Base-by-base conservation (phyloP, 345 rosid species). In the Salix purpurea region DNA sequence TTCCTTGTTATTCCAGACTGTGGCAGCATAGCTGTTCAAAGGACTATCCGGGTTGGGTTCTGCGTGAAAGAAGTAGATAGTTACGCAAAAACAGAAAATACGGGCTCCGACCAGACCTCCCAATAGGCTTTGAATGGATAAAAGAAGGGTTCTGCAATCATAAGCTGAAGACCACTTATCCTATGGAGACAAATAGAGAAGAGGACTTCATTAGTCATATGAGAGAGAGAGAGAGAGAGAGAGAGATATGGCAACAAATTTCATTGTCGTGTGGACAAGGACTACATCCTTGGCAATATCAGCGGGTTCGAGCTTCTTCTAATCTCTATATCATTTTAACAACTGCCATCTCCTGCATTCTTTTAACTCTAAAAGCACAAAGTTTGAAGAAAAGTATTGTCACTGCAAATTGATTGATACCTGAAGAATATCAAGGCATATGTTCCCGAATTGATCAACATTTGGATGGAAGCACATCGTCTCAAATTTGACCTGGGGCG, bases 361-460 rank as follows among this genome's bases (percentile, higher is more conserved):
- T 30, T 32, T 18, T 26, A 6, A 9, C 42, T 28, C 32, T 2
- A 30, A 0, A 30, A 28, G 68, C 39, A 30, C 39, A 65, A 30
- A 24, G 19, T 64, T 64, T 12, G 61, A 21, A 48, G 37, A 50
- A 24, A 39, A 24, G 0, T 3, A 60, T 16, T 28, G 48, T 23
- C 36, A 30, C 42, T 2, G 24, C 28, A 42, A 39, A 34, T 18
- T 60, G 42, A 39, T 67, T 50, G 44, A 16, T 73, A 81, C 84
- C 84, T 81, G 84, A 26, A 81, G 84, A 69, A 81, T 81, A 74
- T 81, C 84, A 24, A 81, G 84, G 72, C 84, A 81, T 72, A 81
- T 81, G 74, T 77, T 81, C 71, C 84, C 84, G 69, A 72, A 81
- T 61, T 76, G 80, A 76, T 81, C 84, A 10, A 81, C 84, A 72